Evolutionary conservation across 441 rosid species (phyloP).

Genomic region (Melastoma candidum): DNA sequence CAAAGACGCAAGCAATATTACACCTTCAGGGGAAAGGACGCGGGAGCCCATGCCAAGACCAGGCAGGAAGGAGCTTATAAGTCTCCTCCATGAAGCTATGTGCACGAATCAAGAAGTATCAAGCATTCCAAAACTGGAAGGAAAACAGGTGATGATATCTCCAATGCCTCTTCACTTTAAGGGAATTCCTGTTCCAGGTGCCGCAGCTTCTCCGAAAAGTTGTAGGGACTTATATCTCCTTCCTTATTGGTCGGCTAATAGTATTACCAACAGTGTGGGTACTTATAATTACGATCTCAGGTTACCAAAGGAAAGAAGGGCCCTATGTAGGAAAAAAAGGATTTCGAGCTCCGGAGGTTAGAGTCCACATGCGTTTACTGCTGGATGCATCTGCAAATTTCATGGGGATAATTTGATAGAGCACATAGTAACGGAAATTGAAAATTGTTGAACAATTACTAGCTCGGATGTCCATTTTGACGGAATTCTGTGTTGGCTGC

Average conservation of each 20-base stretch:
- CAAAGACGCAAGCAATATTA: constrained; percentile 61
- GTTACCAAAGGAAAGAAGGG: constrained; percentile 64
- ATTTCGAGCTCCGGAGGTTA: constrained; percentile 95
- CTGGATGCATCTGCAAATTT: no score
- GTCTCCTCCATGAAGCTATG: constrained; percentile 64
- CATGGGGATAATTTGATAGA: no score
- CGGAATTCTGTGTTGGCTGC: no score
- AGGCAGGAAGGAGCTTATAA: constrained; percentile 85
- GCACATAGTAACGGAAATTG: no score
- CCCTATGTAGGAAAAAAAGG: constrained; percentile 99
- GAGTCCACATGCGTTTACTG: no score
- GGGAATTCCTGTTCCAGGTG: constrained; percentile 31
- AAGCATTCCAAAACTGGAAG: constrained; percentile 48
- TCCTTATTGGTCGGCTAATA: constrained; percentile 4
- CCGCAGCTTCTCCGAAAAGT: constrained; percentile 21
- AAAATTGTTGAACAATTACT: no score
- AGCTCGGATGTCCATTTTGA: no score
- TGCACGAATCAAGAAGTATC: constrained; percentile 49
- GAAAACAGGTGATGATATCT: constrained; percentile 37
- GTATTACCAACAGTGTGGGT: constrained; percentile 1
- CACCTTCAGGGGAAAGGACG: constrained; percentile 67
- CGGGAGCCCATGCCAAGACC: constrained; percentile 90
- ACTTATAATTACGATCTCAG: constrained; percentile 18
- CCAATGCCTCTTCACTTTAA: constrained; percentile 73
- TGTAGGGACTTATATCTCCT: constrained; percentile 27